These are phyloP conservation scores for Earliella scabrosa DNA, from an alignment of 1,284 basidiomycete species.

Conservation along the genomic window DNA sequence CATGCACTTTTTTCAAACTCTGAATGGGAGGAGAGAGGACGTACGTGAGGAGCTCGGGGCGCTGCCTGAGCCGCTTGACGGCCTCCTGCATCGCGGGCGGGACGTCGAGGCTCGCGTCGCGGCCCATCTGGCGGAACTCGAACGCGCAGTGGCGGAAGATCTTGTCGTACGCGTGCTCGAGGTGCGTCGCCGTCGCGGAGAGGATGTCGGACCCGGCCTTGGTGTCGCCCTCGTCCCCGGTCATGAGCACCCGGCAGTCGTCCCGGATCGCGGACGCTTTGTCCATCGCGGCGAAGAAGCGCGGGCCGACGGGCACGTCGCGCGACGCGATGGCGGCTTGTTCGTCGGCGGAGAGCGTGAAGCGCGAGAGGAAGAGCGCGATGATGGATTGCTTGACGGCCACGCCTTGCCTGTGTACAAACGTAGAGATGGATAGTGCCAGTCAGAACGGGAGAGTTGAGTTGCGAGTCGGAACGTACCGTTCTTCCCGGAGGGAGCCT, in stretches of 20 bases:
- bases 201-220: slow-evolving; percentile 83
- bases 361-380: slow-evolving; percentile 79
- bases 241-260: slow-evolving; percentile 87
- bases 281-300: slow-evolving; percentile 88
- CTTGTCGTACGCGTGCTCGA: slow-evolving; percentile 92
- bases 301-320: slow-evolving; percentile 73
- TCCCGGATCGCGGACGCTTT: slow-evolving; percentile 82
- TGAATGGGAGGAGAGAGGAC: slow-evolving; percentile 34
- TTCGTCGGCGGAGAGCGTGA: slow-evolving; percentile 83
- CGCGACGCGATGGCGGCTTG: slow-evolving; percentile 76
- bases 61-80: slow-evolving; percentile 70
- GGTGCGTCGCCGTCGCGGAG: slow-evolving; percentile 76
- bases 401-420: slow-evolving; percentile 58
- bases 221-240: slow-evolving; percentile 32
- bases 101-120: slow-evolving; percentile 83
- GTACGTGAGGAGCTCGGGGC: slow-evolving; percentile 82
- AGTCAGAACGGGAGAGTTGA: neutral
- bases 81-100: slow-evolving; percentile 73
- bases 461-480: slow-evolving; percentile 49
- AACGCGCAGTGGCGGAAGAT: slow-evolving; percentile 85
- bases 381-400: slow-evolving; percentile 78
- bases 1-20: no score
- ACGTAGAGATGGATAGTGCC: neutral
- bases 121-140: slow-evolving; percentile 84
- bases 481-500: slow-evolving; percentile 79